A percentile compares a stretch with the other conserved stretches of the same genome.
Evolutionary conservation across 2,329 filamentous ascomycete genomes (phyloP).

Genomic region (Pseudogymnoascus sp.): DNA sequence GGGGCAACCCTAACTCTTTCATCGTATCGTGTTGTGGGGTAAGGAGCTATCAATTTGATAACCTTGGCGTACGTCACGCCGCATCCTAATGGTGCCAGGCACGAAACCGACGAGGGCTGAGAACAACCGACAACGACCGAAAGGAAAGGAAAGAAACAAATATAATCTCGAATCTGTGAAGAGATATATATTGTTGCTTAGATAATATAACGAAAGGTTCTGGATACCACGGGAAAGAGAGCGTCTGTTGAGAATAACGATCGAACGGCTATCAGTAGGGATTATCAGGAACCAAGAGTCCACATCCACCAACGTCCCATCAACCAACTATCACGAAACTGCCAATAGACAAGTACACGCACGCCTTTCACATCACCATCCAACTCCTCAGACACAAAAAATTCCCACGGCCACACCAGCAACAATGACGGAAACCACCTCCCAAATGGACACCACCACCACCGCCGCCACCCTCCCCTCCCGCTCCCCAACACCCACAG

Average conservation of each 20-base stretch:
- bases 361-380: background rate
- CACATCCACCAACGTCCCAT: background rate
- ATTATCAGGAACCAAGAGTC: background rate
- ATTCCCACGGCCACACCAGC: background rate
- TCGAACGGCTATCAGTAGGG: background rate
- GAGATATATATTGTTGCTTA: background rate
- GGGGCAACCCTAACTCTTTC: background rate
- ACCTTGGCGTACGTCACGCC: constrained; percentile 2
- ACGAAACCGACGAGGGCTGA: background rate
- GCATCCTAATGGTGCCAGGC: background rate
- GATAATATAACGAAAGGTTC: background rate
- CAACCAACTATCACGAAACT: background rate
- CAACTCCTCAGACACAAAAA: background rate
- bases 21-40: background rate
- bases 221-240: background rate
- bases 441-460: constrained; percentile 68
- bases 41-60: background rate
- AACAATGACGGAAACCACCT: constrained; percentile 31
- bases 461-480: constrained; percentile 68
- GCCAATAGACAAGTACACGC: background rate
- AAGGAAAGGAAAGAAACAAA: background rate
- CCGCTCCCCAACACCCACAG: constrained; percentile 60
- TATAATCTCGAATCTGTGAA: background rate
- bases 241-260: background rate
- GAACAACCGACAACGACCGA: background rate